Evolutionary conservation across 2,329 filamentous ascomycete species (phyloP).

Genomic region (Fusarium pseudonygamai): DNA sequence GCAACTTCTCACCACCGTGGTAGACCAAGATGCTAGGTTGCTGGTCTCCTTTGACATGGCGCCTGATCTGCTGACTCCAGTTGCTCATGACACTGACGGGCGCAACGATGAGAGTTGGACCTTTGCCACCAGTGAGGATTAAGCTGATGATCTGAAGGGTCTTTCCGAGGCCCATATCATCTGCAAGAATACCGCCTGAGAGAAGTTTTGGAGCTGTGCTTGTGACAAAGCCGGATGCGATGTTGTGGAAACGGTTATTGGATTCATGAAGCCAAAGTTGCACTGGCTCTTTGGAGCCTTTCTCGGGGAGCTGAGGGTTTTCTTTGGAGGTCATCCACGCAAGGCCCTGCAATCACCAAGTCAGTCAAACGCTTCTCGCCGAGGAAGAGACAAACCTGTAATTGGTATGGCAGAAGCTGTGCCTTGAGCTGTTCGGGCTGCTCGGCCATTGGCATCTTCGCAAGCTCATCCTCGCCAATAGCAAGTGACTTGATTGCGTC

Average conservation of each 20-base stretch:
- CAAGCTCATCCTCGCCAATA: conserved; percentile 74
- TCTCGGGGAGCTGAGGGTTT: conserved; percentile 69
- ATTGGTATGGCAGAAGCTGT: conserved; percentile 80
- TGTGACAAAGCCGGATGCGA: conserved; percentile 67
- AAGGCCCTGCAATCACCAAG: conserved; percentile 66
- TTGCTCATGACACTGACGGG: conserved; percentile 91
- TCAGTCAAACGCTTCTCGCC: conserved; percentile 29
- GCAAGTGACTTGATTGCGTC: conserved; percentile 76
- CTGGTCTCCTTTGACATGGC: conserved; percentile 73
- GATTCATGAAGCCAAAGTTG: conserved; percentile 78
- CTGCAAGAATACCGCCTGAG: conserved; percentile 83
- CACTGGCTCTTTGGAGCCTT: conserved; percentile 66
- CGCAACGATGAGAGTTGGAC: conserved; percentile 80
- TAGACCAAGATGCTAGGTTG: conserved; percentile 76
- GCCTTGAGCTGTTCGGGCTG: conserved; percentile 74
- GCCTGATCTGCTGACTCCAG: conserved; percentile 81
- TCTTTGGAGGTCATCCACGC: conserved; percentile 85
- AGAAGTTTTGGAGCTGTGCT: conserved; percentile 68
- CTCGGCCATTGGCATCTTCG: conserved; percentile 75
- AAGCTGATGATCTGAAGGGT: conserved; percentile 87
- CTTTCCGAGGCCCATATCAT: conserved; percentile 94
- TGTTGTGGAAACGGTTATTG: conserved; percentile 68
- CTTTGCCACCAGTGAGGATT: conserved; percentile 67
- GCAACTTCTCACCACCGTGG: conserved; percentile 71
- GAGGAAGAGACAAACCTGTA: conserved; percentile 55